phyloP scores from a whole-genome alignment of 345 rosid species.

The Corymbia maculata region DNA sequence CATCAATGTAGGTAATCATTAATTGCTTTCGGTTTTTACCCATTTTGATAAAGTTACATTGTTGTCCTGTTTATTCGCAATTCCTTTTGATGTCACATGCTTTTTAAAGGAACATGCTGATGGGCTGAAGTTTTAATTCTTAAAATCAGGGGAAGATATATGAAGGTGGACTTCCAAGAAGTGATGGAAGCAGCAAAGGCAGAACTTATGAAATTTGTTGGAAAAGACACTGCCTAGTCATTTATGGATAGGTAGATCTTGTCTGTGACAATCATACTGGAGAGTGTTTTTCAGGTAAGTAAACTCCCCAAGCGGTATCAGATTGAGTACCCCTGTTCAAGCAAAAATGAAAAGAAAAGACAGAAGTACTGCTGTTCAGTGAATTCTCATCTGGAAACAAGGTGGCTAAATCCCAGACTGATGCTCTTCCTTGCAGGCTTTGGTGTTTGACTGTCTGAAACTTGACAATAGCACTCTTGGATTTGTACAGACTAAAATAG shows the following conservation, averaged over 20 bases:
- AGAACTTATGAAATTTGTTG: conserved; percentile 45
- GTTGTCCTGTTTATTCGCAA: not conserved
- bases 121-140: not conserved
- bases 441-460: not conserved
- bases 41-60: not conserved
- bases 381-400: not conserved
- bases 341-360: not conserved
- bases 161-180: conserved; percentile 47
- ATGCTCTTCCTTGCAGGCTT: not conserved
- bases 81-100: not conserved
- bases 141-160: conserved; percentile 71
- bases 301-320: not conserved
- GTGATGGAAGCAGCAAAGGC: conserved; percentile 79
- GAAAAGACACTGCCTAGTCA: conserved; percentile 24
- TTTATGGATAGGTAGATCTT: not conserved
- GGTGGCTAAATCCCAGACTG: not conserved
- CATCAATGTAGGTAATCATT: not conserved
- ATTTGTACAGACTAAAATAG: not conserved
- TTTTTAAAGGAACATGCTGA: not conserved
- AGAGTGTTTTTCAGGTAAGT: not conserved
- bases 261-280: not conserved
- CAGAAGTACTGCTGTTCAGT: not conserved
- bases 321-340: not conserved
- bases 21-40: not conserved
- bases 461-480: not conserved